Base-by-base conservation (phyloP, 2,329 filamentous ascomycete species). In the Knufia fluminis region DNA sequence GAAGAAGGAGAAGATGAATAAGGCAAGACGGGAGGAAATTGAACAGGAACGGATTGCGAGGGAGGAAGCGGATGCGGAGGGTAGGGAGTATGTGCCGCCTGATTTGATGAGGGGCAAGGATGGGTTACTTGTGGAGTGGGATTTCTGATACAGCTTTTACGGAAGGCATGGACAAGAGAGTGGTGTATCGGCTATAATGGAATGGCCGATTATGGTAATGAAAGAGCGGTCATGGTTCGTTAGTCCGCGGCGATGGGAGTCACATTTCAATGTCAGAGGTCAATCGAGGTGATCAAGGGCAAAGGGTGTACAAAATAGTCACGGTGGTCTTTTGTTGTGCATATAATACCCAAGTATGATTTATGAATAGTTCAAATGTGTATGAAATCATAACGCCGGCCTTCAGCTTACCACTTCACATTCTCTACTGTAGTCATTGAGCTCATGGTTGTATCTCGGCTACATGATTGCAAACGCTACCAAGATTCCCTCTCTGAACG, bases 41-140 rank as follows among this genome's bases (percentile, higher is more conserved):
- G 51, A 53, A 19, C 24, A 42, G 19, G 53, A 56, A 14, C 41
- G 48, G 9, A 49, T 49, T 32, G 32, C 45, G 26, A 51, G 54
- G 7, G 53, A 50, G 4, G 57, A 57, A 16, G 55, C 46, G 10
- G 52, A 48, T 14, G 46, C 19, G 2, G 40, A 45, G 17, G 46
- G 40, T 3, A 24, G 35, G 7, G 45, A 46, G 3, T 43, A 48
- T 6, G 54, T 54, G 19, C 49, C 57, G 46, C 53, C 55, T 45
- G 54, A 54, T n/a, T 39, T 48, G 23, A 50, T 58, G 50, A 54
- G 57, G 44, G 57, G 54, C 6, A 48, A 51, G 24, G 56, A 59
- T 52, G 57, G 57, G 12, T 55, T 55, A 54, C 48, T 59, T 36
- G 45, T 58, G 33, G 57, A 58, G 41, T 59, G 57, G 57, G 56